phyloP scores from a whole-genome alignment of 768 basidiomycete species.

The Coprinopsis cinerea region DNA sequence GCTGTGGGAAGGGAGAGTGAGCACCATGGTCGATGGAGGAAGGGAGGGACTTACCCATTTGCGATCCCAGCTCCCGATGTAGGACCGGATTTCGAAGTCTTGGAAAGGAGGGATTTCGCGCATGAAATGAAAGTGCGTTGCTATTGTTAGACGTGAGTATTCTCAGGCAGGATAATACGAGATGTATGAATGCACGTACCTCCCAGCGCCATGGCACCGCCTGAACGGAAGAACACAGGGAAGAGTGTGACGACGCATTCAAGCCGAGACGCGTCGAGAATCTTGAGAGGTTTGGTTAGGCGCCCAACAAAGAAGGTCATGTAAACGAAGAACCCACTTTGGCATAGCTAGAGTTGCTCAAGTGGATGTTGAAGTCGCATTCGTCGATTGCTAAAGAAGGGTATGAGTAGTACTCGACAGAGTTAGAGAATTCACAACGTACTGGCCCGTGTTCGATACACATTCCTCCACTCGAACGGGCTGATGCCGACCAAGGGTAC shows the following conservation, averaged over 20 bases:
- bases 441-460: constrained; percentile 53
- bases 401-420: neutral
- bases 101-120: constrained; percentile 63
- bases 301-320: neutral
- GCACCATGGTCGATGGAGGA: neutral
- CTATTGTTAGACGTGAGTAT: constrained; percentile 23
- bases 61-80: constrained; percentile 60
- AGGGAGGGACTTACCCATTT: constrained; percentile 59
- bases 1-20: constrained; percentile 25
- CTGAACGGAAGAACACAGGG: constrained; percentile 50
- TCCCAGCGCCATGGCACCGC: constrained; percentile 58
- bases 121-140: constrained; percentile 62
- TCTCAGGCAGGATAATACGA: constrained; percentile 10
- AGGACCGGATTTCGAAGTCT: constrained; percentile 54
- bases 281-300: constrained; percentile 18
- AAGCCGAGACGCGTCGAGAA: constrained; percentile 44
- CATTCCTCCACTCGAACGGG: constrained; percentile 42
- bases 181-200: constrained; percentile 37
- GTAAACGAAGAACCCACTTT: constrained; percentile 42
- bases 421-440: constrained; percentile 22
- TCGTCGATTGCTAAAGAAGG: constrained; percentile 55
- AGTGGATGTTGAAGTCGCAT: constrained; percentile 65
- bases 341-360: constrained; percentile 79
- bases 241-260: constrained; percentile 43
- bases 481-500: constrained; percentile 49